Conservation (phyloP, 495 filamentous ascomycete genomes). For the Podospora tetraspora region DNA sequence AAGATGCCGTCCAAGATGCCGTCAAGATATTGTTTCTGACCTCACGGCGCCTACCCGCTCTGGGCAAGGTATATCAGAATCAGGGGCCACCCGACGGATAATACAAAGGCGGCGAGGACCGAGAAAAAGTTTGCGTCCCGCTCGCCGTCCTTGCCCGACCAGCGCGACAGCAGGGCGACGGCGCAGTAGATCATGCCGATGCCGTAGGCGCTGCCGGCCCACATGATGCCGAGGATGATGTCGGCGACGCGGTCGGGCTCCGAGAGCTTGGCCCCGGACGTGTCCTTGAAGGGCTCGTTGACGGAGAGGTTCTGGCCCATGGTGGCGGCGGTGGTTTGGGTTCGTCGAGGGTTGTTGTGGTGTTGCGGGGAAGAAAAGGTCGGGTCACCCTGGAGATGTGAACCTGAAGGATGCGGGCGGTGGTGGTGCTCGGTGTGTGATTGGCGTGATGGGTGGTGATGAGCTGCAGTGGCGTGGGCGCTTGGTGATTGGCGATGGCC, state of each 20-base stretch:
- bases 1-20: too few species aligned
- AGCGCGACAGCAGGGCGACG: conserved; percentile 29
- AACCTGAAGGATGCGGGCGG: background rate
- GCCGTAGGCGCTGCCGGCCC: conserved; percentile 29
- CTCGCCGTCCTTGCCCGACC: conserved; percentile 29
- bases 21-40: too few species aligned
- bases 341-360: background rate
- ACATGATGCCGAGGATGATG: conserved; percentile 30
- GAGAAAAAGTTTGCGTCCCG: conserved; percentile 23
- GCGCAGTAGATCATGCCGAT: conserved; percentile 35
- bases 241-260: conserved; percentile 21
- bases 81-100: conserved; percentile 30
- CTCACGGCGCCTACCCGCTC: background rate
- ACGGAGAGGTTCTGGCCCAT: conserved; percentile 34
- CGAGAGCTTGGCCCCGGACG: conserved; percentile 21
- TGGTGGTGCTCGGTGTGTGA: background rate
- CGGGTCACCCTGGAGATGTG: background rate
- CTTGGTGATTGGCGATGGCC: background rate
- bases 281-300: conserved; percentile 25
- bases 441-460: background rate
- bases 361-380: background rate
- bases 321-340: conserved; percentile 4
- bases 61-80: conserved; percentile 24
- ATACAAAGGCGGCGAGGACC: conserved; percentile 26
- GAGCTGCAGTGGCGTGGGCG: background rate